These are phyloP conservation scores for Globisporangium parvum DNA, from an alignment of 352 stramenopile genomes.

Conservation along the genomic window DNA sequence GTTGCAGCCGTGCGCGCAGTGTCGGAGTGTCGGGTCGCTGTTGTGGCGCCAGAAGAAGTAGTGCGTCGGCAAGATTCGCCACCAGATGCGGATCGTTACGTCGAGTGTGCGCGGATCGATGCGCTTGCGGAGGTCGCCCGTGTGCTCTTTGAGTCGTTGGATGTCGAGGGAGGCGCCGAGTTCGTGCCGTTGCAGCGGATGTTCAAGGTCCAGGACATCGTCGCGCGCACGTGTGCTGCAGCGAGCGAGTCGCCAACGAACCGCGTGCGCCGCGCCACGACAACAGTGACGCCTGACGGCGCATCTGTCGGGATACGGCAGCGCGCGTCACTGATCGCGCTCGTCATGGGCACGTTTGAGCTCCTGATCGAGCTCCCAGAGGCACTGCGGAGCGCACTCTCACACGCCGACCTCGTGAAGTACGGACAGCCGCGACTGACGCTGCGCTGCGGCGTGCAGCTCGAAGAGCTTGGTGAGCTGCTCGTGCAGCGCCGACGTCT, in stretches of 20 bases:
- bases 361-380: constrained; percentile 57
- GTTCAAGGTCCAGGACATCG: constrained; percentile 38
- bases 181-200: no score
- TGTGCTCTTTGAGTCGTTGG: no score
- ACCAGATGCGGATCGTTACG: no score
- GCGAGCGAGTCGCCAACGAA: constrained; percentile 3
- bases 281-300: neutral
- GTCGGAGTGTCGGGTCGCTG: no score
- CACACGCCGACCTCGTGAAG: constrained; percentile 29
- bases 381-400: constrained; percentile 29
- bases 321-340: constrained; percentile 1
- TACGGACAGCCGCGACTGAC: constrained; percentile 46
- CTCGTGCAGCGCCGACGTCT: constrained; percentile 37
- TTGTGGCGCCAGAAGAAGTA: no score
- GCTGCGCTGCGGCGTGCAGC: constrained; percentile 44
- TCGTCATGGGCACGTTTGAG: constrained; percentile 57
- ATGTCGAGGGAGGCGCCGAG: no score
- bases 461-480: constrained; percentile 36
- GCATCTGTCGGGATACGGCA: neutral
- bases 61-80: constrained; percentile 73
- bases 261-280: neutral
- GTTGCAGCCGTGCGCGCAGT: no score
- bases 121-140: no score
- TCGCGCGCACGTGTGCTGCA: constrained; percentile 27
- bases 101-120: no score